Percentiles rank a stretch among this genome's conserved stretches.
phyloP scores from a whole-genome alignment of 495 filamentous ascomycete genomes.

The Oidiodendron maius region DNA sequence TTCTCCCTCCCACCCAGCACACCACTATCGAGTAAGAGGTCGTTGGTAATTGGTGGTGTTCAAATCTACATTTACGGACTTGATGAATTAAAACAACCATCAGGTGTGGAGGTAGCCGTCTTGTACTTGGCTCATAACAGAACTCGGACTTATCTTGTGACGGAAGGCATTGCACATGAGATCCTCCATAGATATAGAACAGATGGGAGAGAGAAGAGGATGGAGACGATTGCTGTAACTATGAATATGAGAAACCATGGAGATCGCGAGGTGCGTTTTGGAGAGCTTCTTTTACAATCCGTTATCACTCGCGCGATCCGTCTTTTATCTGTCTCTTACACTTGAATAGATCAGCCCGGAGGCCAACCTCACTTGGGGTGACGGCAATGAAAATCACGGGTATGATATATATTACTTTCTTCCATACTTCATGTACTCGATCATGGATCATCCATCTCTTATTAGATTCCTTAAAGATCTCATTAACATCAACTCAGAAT shows the following conservation, averaged over 20 bases:
- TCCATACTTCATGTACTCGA: too few species aligned
- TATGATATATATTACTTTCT: constrained; percentile 8
- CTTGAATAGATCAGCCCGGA: constrained; percentile 10
- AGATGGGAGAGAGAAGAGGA: constrained; percentile 14
- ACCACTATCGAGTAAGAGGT: constrained; percentile 12
- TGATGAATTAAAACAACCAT: constrained; percentile 6
- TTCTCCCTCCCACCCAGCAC: constrained; percentile 13
- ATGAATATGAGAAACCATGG: constrained; percentile 21
- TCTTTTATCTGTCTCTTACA: not conserved
- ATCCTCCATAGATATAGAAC: constrained; percentile 15
- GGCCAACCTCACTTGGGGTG: constrained; percentile 15
- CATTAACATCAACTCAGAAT: constrained; percentile 5
- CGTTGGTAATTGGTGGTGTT: constrained; percentile 11
- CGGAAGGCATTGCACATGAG: constrained; percentile 17
- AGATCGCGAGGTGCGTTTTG: constrained; percentile 12
- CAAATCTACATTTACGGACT: constrained; percentile 16
- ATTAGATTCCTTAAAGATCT: not conserved
- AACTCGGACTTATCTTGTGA: constrained; percentile 14
- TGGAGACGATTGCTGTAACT: constrained; percentile 15
- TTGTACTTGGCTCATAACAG: constrained; percentile 16
- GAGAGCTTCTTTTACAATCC: not conserved
- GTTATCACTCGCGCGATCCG: not conserved
- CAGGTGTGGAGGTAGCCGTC: constrained; percentile 11
- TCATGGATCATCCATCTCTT: too few species aligned
- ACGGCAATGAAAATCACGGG: constrained; percentile 15